Base-by-base conservation (phyloP, 352 stramenopile genomes). In the Phytophthora pini region DNA sequence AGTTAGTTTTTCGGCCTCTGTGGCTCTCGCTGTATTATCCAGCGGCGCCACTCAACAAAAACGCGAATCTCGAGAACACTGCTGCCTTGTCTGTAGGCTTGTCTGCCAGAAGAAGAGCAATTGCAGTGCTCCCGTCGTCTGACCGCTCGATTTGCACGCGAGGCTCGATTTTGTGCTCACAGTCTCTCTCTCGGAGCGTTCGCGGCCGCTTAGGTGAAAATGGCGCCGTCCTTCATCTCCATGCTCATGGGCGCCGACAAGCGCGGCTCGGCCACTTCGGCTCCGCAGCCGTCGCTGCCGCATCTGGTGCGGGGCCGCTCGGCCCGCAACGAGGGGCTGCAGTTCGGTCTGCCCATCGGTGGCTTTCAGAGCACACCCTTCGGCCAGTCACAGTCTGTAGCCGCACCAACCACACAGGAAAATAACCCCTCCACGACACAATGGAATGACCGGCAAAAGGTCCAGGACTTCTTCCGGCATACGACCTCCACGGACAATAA, bases 181-280 rank as follows among this genome's bases (percentile, higher is more conserved):
- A 56, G 44, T 68, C 56, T 52, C 52, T 68, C 52, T 68, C 56
- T 58, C 65, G 40, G 40, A 72, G 48, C 51, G 64, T 69, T 75
- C 52, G 49, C 52, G 38, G 47, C 52, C 53, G 45, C 50, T 61
- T 65, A 67, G 60, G 47, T 31, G 32, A 68, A 32, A 27, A 88
- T 88, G 79, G 63, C 79, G 67, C 77, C 79, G 56, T 86, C 79
- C 56, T 88, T 88, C 64, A 75, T 88, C 51, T 82, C 79, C 32
- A 75, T 81, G 76, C 72, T 88, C 54, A 82, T 88, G 74, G 52
- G 51, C 53, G 61, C 54, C 45, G 60, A 76, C 47, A 71, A 71
- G 58, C 52, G 47, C 17, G 52, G 54, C 31, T 51, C 45, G 5
- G 29, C 55, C 20, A 31, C 41, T 10, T 36, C 52, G 17, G 43